Base-by-base conservation (phyloP, 768 basidiomycete genomes). In the Leccinum ochraceum region DNA sequence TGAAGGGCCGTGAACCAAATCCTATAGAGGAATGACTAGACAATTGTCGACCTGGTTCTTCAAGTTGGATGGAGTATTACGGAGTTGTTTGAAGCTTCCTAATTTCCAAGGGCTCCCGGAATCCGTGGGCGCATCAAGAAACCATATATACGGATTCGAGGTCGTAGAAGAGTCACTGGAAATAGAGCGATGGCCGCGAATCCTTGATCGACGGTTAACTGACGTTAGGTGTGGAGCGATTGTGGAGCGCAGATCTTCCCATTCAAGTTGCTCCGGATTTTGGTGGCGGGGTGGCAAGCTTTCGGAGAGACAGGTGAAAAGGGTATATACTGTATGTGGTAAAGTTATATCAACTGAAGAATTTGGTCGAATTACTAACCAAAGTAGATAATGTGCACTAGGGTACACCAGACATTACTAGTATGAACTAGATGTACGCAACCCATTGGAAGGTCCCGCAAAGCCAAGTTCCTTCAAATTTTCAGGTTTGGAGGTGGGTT, bases 191-290 rank as follows among this genome's bases (percentile, higher is more conserved):
- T 14, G 22, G 4, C 7, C n/a, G 63, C 42, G 8, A 56, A 62
- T 59, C 63, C 28, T 42, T 60, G 66, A 68, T 66, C 60, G 67
- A 46, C 66, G 51, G 42, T 17, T 16, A 55, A 66, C 59, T 50
- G 11, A 52, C 46, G 44, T 39, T 16, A 28, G 3, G 4, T 34
- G 34, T 20, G 24, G 22, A n/a, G 37, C 20, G 20, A 3, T 5
- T 36, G 34, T 22, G 26, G 22, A 16, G 34, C 14, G 59, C 5
- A 49, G 28, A 66, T 69, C 60, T 50, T 46, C 53, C 53, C 14
- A 22, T 55, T 11, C 46, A 48, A 37, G 51, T 57, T 37, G 11
- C 10, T 56, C 28, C 14, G 30, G 48, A 39, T 24, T 24, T 46
- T 32, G 16, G n/a, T 48, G 42, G 6, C 16, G 37, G 1, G 54